Percentiles rank a stretch among this genome's conserved stretches.
These are phyloP conservation scores for Lepidium didymum DNA, from an alignment of 345 rosid genomes.

Conservation along the genomic window DNA sequence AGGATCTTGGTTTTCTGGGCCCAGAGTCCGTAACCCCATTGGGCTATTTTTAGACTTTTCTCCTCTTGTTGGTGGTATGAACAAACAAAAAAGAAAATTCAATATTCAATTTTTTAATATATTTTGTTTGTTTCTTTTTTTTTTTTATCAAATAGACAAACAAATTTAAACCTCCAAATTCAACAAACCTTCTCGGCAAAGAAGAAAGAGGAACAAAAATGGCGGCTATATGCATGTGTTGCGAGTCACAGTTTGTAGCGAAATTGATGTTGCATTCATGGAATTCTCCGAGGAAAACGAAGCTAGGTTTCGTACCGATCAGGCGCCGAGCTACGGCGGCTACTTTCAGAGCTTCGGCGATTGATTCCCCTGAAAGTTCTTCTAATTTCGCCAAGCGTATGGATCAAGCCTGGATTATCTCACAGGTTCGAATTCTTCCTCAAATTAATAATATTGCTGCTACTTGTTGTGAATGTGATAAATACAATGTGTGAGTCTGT, in stretches of 20 bases:
- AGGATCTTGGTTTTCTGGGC: neutral
- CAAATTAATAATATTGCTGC: neutral
- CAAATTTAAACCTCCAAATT: neutral
- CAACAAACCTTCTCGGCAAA: neutral
- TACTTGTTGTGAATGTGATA: neutral
- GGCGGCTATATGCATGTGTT: constrained; percentile 29
- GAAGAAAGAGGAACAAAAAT: constrained; percentile 13
- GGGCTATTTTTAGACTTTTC: neutral
- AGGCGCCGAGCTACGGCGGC: constrained; percentile 16
- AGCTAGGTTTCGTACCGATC: constrained; percentile 16
- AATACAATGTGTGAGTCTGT: neutral
- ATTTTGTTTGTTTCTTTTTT: no score
- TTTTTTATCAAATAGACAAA: neutral
- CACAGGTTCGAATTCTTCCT: constrained; percentile 44
- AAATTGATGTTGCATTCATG: constrained; percentile 20
- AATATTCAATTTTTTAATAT: no score
- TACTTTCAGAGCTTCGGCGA: constrained; percentile 47
- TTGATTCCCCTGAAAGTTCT: constrained; percentile 70
- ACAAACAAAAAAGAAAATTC: neutral
- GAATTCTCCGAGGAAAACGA: neutral
- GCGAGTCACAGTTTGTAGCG: constrained; percentile 14
- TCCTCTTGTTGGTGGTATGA: neutral
- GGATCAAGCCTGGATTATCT: constrained; percentile 86
- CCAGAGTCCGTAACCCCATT: neutral
- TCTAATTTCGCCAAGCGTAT: constrained; percentile 69